A percentile compares a stretch with the other conserved stretches of the same genome.
Conservation (phyloP, 2,329 filamentous ascomycete species). For the Rhinocladiella mackenziei region DNA sequence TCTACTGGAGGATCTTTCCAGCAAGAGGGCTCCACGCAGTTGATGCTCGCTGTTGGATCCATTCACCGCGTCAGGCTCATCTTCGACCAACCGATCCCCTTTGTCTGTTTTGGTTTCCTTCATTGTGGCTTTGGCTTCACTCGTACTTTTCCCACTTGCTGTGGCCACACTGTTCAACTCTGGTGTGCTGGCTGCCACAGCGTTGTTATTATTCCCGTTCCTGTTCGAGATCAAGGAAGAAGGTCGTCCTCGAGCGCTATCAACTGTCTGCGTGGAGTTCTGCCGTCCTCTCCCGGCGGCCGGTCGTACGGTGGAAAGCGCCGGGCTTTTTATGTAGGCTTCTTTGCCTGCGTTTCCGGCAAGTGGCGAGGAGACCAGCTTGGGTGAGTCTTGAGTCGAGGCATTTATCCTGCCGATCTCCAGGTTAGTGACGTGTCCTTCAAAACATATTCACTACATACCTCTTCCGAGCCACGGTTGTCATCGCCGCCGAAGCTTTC, state of each 20-base stretch:
- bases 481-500: slow-evolving; percentile 32
- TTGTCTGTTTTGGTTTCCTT: slow-evolving; percentile 45
- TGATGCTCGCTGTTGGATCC: slow-evolving; percentile 27
- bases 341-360: slow-evolving; percentile 63
- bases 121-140: slow-evolving; percentile 52
- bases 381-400: slow-evolving; percentile 60
- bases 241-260: slow-evolving; percentile 25
- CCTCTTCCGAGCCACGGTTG: slow-evolving; percentile 64
- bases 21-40: slow-evolving; percentile 32
- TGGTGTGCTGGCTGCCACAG: slow-evolving; percentile 36
- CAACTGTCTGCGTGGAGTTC: slow-evolving; percentile 63
- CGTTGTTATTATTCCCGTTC: slow-evolving; percentile 58
- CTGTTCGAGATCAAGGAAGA: slow-evolving; percentile 58
- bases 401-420: slow-evolving; percentile 23
- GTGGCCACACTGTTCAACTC: slow-evolving; percentile 31
- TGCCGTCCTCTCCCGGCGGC: slow-evolving; percentile 69
- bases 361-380: slow-evolving; percentile 71
- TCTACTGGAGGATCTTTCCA: slow-evolving; percentile 24
- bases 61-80: slow-evolving; percentile 46
- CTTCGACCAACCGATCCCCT: slow-evolving; percentile 32
- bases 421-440: slow-evolving; percentile 1
- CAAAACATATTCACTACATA: slow-evolving; percentile 40
- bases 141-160: slow-evolving; percentile 33
- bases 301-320: slow-evolving; percentile 57
- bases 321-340: slow-evolving; percentile 56